Evolutionary conservation across 148 eudicot species (phyloP), one percentile per base, ranked within the genome.

Genomic region (Hydrangea macrophylla): DNA sequence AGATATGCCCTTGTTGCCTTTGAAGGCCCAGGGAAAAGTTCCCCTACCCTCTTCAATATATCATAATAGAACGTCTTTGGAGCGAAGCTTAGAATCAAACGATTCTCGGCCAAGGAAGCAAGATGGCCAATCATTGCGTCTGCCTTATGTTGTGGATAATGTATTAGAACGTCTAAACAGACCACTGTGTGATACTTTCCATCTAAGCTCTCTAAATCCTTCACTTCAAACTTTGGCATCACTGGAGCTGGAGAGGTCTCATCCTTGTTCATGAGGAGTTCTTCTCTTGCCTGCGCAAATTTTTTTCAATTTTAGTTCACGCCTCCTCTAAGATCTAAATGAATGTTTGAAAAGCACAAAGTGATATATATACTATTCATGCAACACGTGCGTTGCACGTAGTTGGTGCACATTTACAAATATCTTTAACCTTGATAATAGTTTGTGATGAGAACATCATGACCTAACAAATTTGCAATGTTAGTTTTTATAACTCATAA

Each of bases 1-100:
- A 94, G 85, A 78, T 94, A 94, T 12, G 99, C 99, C 72, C 99
- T 78, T 35, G 99, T 94, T 68, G 99, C 99, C 79, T 94, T 88
- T 30, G 97, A 94, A 31, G 97, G 92, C 23, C 99, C 99, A 0
- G 99, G 99, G 61, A 94, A 94, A 30, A 94, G 73, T 80, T 94
- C 99, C 28, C 97, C 99, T 39, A 94, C 80, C 77, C 99, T 91
- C 86, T 94, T 94, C 67, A 94, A 73, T 54, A 84, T 22, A 68
- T 71, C 71, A 58, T 94, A 94, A 75, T 91, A 94, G 20, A 89
- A 78, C 59, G 99, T 94, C 71, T 90, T 90, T 12, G 99, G 99
- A 23, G 99, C 99, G 75, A 93, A 93, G 78, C 98, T 93, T 35
- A 92, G 74, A 50, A 92, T 79, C 72, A 92, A 73, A 13, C 94